Evolutionary conservation across 2,329 filamentous ascomycete genomes (phyloP), one percentile per base, ranked within the genome.

Genomic region (Botryotinia convoluta): DNA sequence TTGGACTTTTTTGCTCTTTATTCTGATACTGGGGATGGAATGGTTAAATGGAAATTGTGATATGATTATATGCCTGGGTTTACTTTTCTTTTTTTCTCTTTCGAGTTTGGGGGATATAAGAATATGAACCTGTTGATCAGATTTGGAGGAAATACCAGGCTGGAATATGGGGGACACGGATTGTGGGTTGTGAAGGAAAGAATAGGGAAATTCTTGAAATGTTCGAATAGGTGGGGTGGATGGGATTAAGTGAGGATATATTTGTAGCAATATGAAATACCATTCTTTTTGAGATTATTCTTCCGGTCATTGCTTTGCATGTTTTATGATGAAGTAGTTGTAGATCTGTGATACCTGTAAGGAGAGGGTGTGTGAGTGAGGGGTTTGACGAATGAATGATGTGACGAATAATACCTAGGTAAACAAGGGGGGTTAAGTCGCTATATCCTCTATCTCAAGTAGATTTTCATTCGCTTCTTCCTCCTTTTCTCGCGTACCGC

Each of bases 11-110:
- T 42, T 68, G n/a, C 51, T 29, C 10, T 29, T 39, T 67, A 7
- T 54, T 67, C 22, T 35, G n/a, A 57, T 54, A 39, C 45, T 35
- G 29, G 64, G 64, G 26, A 48, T 69, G 51, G 71, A 42, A 59
- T 72, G 59, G 51, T 48, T 57, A 20, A 45, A 72, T 60, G 51
- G 51, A 69, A 69, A 72, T 69, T 69, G 63, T 70, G 71, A 69
- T 73, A 73, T 35, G 71, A 73, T 73, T 69, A 73, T 63, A 73
- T 70, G 71, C 48, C 71, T 62, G 37, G 71, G 65, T 54, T 63
- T 67, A 57, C 22, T 54, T 39, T 45, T 32, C 26, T 65, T 64
- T 71, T 32, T 54, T n/a, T 69, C 35, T 42, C 42, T 39, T 51
- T 54, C 39, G 5, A 39, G 64, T 48, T 35, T 39, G 26, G 65